These are phyloP conservation scores for Colletotrichum ledebouriae DNA, from an alignment of 2,329 filamentous ascomycete species.

Conservation along the genomic window DNA sequence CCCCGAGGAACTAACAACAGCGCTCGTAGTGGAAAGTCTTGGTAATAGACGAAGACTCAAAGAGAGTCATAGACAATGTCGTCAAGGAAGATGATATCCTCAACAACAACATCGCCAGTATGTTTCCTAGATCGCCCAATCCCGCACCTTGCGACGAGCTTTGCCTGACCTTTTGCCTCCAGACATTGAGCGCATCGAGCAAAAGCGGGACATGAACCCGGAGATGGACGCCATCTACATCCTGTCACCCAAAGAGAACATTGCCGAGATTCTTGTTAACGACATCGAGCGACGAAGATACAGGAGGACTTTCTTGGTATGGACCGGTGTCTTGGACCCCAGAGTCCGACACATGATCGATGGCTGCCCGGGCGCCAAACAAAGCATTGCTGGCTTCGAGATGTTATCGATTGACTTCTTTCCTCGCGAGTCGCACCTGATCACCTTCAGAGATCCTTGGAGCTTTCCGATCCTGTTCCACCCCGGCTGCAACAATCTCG, in stretches of 20 bases:
- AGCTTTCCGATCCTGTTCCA: conserved; percentile 96
- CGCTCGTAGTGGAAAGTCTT: conserved; percentile 90
- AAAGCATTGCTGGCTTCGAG: conserved; percentile 83
- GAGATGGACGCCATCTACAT: conserved; percentile 97
- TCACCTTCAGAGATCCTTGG: conserved; percentile 94
- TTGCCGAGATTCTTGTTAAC: conserved; percentile 93
- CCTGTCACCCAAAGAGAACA: conserved; percentile 85
- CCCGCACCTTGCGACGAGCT: background rate
- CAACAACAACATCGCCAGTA: conserved; percentile 96
- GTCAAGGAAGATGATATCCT: conserved; percentile 97
- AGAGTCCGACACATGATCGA: conserved; percentile 81
- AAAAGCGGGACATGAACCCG: conserved; percentile 83
- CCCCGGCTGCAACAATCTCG: conserved; percentile 86
- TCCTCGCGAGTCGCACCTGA: conserved; percentile 89
- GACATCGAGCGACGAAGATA: conserved; percentile 91
- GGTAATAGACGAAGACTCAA: conserved; percentile 86
- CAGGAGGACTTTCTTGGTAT: conserved; percentile 82
- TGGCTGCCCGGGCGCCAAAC: conserved; percentile 74
- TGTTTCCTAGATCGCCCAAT: conserved; percentile 49
- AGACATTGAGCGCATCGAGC: conserved; percentile 97
- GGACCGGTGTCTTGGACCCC: conserved; percentile 82
- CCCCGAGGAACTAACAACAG: conserved; percentile 26
- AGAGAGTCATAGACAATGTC: conserved; percentile 89
- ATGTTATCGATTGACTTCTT: conserved; percentile 91
- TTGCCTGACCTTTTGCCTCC: conserved; percentile 44